Evolutionary conservation across 805 yeast genomes (phyloP), one percentile per base, ranked within the genome.

Genomic region (Zygosaccharomyces bisporus): DNA sequence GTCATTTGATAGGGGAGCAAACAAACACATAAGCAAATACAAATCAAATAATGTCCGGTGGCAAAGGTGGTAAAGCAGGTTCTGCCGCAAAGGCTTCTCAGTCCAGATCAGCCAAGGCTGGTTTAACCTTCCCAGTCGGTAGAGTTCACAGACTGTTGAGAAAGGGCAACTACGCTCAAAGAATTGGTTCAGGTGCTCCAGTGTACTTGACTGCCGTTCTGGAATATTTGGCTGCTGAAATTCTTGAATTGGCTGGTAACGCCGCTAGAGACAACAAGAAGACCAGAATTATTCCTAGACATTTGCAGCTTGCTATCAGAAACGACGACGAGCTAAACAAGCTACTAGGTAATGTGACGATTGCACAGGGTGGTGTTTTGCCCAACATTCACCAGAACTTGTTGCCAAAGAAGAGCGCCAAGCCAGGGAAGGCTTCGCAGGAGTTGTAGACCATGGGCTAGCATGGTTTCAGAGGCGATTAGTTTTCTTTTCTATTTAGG

Each of bases 141-240:
- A 90, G 98, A 83, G 93, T 91, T 61, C 96, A 91, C 80, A 83
- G 97, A 77, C 80, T 90, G 62, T 76, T 91, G 67, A 87, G 95
- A 82, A 88, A 85, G 76, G 96, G 96, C 71, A 87, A 90, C 83
- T 87, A 91, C 77, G 95, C 97, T 67, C 95, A 90, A 77, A 84
- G 98, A 78, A 84, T 91, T 63, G 97, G 98, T 81, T 89, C 97
- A 58, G 96, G 96, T 82, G 97, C 98, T 64, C 97, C 98, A 75
- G 91, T 91, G 54, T 91, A 90, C 76, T 79, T 91, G 68, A 90
- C 98, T 59, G 95, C 98, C 45, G 97, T 91, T 47, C 79, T 91
- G 64, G 98, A 91, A 75, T 91, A 91, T 72, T 80, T 91, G 70
- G 90, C 96, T 68, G 97, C 97, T 60, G 98, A 91, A 81, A 88